These are phyloP conservation scores for Apodospora peruviana DNA, from an alignment of 495 filamentous ascomycete genomes.

Conservation along the genomic window DNA sequence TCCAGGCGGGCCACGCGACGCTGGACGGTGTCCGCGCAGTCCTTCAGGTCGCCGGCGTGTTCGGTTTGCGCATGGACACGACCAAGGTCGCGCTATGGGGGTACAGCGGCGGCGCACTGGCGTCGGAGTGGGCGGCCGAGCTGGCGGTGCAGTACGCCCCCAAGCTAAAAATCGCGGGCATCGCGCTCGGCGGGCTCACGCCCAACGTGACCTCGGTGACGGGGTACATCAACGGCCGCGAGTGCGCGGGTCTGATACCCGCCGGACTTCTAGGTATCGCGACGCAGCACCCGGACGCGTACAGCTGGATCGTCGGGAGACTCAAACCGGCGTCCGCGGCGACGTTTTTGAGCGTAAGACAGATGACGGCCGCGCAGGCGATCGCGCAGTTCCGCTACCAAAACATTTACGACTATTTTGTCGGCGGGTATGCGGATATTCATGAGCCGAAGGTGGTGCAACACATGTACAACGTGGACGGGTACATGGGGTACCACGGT, in stretches of 20 bases:
- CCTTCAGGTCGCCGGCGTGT: slow-evolving; percentile 6
- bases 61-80: slow-evolving; percentile 10
- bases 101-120: slow-evolving; percentile 52
- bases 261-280: slow-evolving; percentile 14
- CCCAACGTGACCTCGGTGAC: slow-evolving; percentile 26
- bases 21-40: slow-evolving; percentile 45
- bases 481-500: slow-evolving; percentile 36
- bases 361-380: slow-evolving; percentile 13
- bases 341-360: slow-evolving; percentile 20
- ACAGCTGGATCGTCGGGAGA: slow-evolving; percentile 11
- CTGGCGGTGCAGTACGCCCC: slow-evolving; percentile 50
- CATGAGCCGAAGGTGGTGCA: slow-evolving; percentile 14
- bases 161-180: slow-evolving; percentile 45
- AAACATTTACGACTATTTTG: slow-evolving; percentile 35
- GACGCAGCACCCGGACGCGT: slow-evolving; percentile 15
- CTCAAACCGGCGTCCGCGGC: slow-evolving; percentile 16
- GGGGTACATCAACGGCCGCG: slow-evolving; percentile 11
- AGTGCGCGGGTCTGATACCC: slow-evolving; percentile 12
- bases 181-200: slow-evolving; percentile 42
- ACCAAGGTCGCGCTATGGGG: slow-evolving; percentile 39
- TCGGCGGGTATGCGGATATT: slow-evolving; percentile 24
- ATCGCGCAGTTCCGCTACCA: slow-evolving; percentile 21
- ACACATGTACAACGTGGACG: slow-evolving; percentile 22
- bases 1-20: slow-evolving; percentile 38
- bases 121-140: slow-evolving; percentile 49